Evolutionary conservation across 2,329 filamentous ascomycete species (phyloP).

Genomic region (Epichloe sibirici): DNA sequence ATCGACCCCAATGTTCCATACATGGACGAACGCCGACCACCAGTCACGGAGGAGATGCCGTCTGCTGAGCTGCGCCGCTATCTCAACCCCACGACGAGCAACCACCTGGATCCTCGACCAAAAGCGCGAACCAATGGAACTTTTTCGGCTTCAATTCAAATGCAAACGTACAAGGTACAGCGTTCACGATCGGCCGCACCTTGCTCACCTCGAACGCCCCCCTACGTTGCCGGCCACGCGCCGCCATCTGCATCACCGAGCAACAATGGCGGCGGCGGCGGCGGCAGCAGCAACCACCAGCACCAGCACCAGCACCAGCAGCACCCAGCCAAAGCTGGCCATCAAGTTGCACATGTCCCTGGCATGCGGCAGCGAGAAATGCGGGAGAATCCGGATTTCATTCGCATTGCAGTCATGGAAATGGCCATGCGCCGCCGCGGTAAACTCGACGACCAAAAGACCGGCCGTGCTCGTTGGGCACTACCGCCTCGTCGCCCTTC

Average conservation of each 20-base stretch:
- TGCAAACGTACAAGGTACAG: conserved; percentile 57
- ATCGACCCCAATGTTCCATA: conserved; percentile 55
- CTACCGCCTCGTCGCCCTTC: conserved; percentile 50
- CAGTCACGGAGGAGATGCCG: conserved; percentile 49
- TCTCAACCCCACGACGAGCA: conserved; percentile 47
- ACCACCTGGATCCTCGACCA: conserved; percentile 19
- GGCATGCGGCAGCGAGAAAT: conserved; percentile 51
- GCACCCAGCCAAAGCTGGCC: conserved; percentile 17
- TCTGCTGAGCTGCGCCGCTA: conserved; percentile 56
- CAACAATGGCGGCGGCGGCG: conserved; percentile 8
- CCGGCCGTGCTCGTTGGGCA: conserved; percentile 56
- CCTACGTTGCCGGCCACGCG: background rate
- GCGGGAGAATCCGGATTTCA: conserved; percentile 59
- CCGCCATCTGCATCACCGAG: background rate
- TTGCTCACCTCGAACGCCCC: conserved; percentile 15
- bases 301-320: background rate
- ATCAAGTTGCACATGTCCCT: conserved; percentile 23
- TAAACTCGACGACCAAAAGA: conserved; percentile 52
- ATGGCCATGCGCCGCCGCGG: conserved; percentile 58
- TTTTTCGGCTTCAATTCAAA: conserved; percentile 57
- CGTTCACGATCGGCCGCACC: conserved; percentile 29
- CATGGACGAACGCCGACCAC: conserved; percentile 54
- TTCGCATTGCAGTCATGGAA: conserved; percentile 58
- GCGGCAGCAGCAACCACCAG: background rate
- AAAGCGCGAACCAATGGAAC: conserved; percentile 13